Evolutionary conservation across 331 rosid species (phyloP).

Genomic region (Pyrus hybrid): DNA sequence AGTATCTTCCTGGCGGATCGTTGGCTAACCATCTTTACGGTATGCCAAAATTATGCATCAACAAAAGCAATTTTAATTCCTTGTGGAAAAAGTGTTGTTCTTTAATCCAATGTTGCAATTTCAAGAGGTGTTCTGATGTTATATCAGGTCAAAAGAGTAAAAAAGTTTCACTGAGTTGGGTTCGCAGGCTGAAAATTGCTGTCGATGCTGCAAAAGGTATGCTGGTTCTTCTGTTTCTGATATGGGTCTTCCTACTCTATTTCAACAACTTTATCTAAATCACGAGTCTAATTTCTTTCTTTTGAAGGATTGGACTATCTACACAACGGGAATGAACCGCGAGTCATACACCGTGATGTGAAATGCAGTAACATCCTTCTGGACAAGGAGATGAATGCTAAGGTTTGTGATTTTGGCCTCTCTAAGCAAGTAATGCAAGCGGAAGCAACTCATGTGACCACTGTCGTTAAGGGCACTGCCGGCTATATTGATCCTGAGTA

Average conservation of each 20-base stretch:
- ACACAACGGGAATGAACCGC: slow-evolving; percentile 83
- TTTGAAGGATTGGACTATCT: slow-evolving; percentile 77
- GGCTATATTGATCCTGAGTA: slow-evolving; percentile 99
- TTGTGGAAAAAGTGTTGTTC: background rate
- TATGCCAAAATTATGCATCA: slow-evolving; percentile 17
- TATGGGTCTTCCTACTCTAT: background rate
- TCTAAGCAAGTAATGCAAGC: slow-evolving; percentile 69
- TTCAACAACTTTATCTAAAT: background rate
- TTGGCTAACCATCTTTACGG: slow-evolving; percentile 81
- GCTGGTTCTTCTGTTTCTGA: background rate
- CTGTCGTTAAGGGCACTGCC: slow-evolving; percentile 90
- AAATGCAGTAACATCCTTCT: slow-evolving; percentile 88
- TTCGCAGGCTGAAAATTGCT: slow-evolving; percentile 86
- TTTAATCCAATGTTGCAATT: background rate
- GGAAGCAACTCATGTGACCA: slow-evolving; percentile 91
- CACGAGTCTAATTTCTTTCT: background rate
- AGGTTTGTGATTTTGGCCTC: slow-evolving; percentile 90
- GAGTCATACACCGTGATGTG: slow-evolving; percentile 90
- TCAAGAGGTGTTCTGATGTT: background rate
- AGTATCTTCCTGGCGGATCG: slow-evolving; percentile 87
- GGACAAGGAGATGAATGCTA: slow-evolving; percentile 86
- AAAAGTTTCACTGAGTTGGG: slow-evolving; percentile 70
- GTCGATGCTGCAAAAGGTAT: slow-evolving; percentile 95
- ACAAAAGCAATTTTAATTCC: background rate
- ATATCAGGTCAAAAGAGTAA: slow-evolving; percentile 49